Evolutionary conservation across 192 early-diverging fungal species (phyloP), one percentile per base, ranked within the genome.

Genomic region (Coemansia sp.): DNA sequence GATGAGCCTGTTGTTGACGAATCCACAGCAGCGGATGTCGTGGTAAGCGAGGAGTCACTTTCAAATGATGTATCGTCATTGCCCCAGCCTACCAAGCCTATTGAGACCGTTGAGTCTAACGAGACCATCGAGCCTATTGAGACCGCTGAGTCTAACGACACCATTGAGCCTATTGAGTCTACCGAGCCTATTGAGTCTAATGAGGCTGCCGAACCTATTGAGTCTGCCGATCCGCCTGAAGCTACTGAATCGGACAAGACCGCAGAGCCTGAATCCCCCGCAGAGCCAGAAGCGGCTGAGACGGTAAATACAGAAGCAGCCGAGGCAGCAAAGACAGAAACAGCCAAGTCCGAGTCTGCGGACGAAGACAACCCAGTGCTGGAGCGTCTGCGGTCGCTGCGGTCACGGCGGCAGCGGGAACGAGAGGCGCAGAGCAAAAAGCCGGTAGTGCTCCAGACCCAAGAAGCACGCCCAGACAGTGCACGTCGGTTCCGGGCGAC

Each of bases 381-480:
- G 12, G 65, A 60, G 37, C 74, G 74, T 3, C 60, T 76, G 0
- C 68, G 68, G 17, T 70, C 74, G 11, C 60, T 78, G 27, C 62
- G 69, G 2, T 59, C 75, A 2, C 66, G 75, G 5, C 52, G 66
- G 1, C 66, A 66, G 22, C 65, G 51, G 17, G 57, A 63, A 21
- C 14, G 37, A 9, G 37, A 51, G 14, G 29, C 59, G 2, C 19
- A 19, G 7, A 19, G 47, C 59, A 52, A 47, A 0, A 45, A 23
- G 41, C 22, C 37, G 3, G 35, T 5, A 55, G 53, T 14, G 0
- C 12, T 35, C 5, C 32, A 35, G 4, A 3, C 32, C 7, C 32
- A 35, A 35, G 32, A 35, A 8, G 6, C 8, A 6, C 32, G 32
- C 7, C 32, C 32, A 35, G 32, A 35, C 6, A 35, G 32, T 35